Evolutionary conservation across 108 stramenopile genomes (phyloP), one percentile per base, ranked within the genome.

Genomic region (Stephanodiscus triporus): DNA sequence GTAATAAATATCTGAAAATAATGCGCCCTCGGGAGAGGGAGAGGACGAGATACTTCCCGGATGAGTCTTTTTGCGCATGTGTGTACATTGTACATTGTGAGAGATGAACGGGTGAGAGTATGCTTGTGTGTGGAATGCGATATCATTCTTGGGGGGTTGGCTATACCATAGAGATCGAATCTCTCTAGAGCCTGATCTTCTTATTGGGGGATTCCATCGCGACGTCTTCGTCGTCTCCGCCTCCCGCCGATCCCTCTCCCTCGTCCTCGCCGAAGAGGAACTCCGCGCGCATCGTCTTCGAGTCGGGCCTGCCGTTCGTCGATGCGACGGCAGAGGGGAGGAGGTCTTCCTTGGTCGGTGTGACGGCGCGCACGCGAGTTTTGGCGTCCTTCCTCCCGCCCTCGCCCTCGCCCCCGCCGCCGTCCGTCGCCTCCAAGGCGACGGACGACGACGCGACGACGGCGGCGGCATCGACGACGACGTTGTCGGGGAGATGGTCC

Each of bases 321-420:
- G 32, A 34, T 5, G 32, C 32, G 32, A 34, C 32, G 5, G 32
- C 43, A 16, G 43, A 16, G 43, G 43, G 43, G 43, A 16, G 14
- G 43, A 54, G 53, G 5, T 61, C 60, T 1, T 37, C 37, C 60
- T 61, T 61, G 17, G 40, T 61, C 9, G 60, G 60, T 2, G 60
- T 61, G 40, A 61, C 60, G 38, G 60, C 34, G 30, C 60, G 60
- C 19, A n/a, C 29, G 29, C 30, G 56, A 9, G 56, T 16, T 32
- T 27, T n/a, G 29, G 56, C 1, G 17, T 27, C 37, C n/a, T 10
- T 19, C 60, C 36, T 11, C 60, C 4, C 19, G 40, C 22, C 37
- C 17, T 2, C 30, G n/a, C n/a, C n/a, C n/a, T n/a, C n/a, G n/a
- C n/a, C n/a, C n/a, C n/a, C n/a, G n/a, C n/a, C n/a, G n/a, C n/a